Base-by-base conservation (phyloP, 2,329 filamentous ascomycete species). In the Simplicillium aogashimaense region DNA sequence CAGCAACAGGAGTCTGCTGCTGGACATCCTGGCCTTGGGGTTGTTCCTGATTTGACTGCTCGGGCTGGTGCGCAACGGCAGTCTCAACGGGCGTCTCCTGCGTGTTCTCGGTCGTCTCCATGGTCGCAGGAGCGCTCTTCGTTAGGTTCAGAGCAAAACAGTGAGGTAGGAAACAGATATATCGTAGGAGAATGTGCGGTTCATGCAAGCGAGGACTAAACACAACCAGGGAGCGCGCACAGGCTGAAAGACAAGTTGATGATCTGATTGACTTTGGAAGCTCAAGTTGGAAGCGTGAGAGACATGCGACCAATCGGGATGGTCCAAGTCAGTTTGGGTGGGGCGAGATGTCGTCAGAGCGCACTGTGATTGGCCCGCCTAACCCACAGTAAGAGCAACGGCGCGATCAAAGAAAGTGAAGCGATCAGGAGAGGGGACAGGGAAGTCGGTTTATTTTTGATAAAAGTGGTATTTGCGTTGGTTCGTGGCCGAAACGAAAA, bases 291-390 rank as follows among this genome's bases (percentile, higher is more conserved):
- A 20, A 25, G 20, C 35, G 35, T 29, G 20, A 6, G 14, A 37
- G 35, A 37, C 7, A 37, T 37, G 35, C 35, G 35, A 37, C 35
- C 35, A 37, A 37, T 37, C 35, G 35, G 35, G 20, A 20, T n/a
- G 15, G 33, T 10, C 9, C 18, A 17, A 16, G 33, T 35, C 15
- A 35, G 33, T 14, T 18, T 10, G 10, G 17, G 13, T 11, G 18
- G 33, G 12, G 33, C 33, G 15, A 7, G 33, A 15, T 25, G 20
- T 25, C 20, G 20, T 25, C 20, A 25, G 20, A 25, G 20, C 20
- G 20, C 6, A 25, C 5, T 25, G 20, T 25, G 20, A 25, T 25
- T 25, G 20, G 20, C 20, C 9, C 20, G 5, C 9, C 9, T 25
- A 25, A 9, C 20, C 20, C 20, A 25, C 20, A 5, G 20, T 25